These are phyloP conservation scores for Argentina anserina DNA, from an alignment of 306 rosid genomes.

Conservation along the genomic window DNA sequence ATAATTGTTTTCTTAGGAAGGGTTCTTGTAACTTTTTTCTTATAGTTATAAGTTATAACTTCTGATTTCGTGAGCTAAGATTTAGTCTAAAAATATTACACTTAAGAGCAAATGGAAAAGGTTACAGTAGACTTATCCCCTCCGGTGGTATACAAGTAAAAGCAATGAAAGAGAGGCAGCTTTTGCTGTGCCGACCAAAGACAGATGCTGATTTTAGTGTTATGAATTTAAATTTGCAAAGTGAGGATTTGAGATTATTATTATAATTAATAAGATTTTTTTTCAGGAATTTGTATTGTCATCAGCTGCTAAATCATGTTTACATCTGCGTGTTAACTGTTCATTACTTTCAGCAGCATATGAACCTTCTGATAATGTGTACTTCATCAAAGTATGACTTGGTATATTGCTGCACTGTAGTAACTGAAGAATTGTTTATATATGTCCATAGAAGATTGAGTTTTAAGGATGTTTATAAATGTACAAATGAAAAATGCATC, in stretches of 20 bases:
- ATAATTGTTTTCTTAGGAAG: conserved; percentile 9
- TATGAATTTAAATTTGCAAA: background rate
- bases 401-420: no score
- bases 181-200: background rate
- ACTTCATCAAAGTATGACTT: background rate
- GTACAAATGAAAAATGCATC: background rate
- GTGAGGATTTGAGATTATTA: background rate
- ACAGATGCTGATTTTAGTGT: background rate
- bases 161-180: background rate
- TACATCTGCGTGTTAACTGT: background rate
- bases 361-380: background rate
- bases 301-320: background rate
- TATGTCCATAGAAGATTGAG: background rate
- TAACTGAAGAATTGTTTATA: background rate
- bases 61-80: background rate
- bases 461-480: background rate
- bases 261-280: background rate
- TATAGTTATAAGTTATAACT: background rate
- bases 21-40: background rate
- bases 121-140: background rate
- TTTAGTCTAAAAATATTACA: background rate
- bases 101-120: background rate
- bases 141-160: background rate
- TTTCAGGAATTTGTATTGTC: no score
- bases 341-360: background rate